Conservation (phyloP, 2,329 filamentous ascomycete genomes). For the Pestalotiopsis sp. region DNA sequence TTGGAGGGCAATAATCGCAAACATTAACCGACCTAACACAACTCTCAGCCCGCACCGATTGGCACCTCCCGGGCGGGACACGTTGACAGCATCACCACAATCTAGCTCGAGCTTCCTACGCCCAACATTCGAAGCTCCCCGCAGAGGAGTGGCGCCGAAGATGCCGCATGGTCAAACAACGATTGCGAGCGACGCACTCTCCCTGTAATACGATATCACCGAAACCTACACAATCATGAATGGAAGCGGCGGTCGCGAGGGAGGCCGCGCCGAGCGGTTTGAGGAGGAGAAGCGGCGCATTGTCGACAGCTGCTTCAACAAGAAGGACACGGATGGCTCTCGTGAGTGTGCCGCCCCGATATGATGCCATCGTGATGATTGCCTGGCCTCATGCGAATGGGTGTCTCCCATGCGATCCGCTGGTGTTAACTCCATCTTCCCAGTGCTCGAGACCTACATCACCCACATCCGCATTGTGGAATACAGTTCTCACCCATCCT, state of each 20-base stretch:
- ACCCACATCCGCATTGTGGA: conserved; percentile 93
- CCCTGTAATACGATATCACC: not conserved
- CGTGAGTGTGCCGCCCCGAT: conserved; percentile 57
- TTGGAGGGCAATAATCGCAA: not conserved
- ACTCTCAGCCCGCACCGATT: not conserved
- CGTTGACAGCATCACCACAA: conserved; percentile 1
- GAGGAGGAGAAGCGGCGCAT: conserved; percentile 97
- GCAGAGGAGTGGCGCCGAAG: conserved; percentile 3
- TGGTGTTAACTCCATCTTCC: not conserved
- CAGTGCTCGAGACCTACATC: conserved; percentile 92
- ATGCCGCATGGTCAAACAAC: conserved; percentile 7
- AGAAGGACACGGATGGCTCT: conserved; percentile 84
- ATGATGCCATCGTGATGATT: not conserved
- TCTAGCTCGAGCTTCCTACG: not conserved
- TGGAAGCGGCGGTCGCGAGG: conserved; percentile 33
- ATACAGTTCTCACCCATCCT: conserved; percentile 80
- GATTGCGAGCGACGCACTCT: not conserved
- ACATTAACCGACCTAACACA: not conserved
- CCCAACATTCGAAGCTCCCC: not conserved
- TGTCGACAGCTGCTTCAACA: conserved; percentile 91
- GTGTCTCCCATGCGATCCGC: not conserved
- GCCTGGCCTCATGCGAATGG: not conserved
- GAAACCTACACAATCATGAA: conserved; percentile 13
- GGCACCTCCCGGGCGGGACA: not conserved
- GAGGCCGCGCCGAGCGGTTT: conserved; percentile 74